Evolutionary conservation across 331 rosid species (phyloP).

Genomic region (Malus hybrid): DNA sequence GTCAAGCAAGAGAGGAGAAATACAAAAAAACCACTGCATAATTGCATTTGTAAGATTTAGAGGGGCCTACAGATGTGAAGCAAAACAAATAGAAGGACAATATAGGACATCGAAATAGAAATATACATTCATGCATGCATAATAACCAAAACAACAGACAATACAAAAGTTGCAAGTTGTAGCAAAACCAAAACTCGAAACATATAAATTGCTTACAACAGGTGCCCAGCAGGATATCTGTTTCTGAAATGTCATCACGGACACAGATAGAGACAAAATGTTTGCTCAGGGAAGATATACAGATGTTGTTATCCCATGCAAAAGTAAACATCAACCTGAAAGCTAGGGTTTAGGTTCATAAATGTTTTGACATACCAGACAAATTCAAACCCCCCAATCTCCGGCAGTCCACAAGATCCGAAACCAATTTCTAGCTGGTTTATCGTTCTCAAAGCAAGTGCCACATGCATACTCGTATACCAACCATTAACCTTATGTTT

Average conservation of each 20-base stretch:
- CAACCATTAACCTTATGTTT: neutral
- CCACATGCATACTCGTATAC: too few relatives aligned
- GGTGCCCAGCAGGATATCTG: neutral
- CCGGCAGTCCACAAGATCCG: slow-evolving; percentile 15
- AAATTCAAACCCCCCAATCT: slow-evolving; percentile 1
- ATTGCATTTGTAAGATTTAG: neutral
- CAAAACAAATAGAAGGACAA: slow-evolving; percentile 8
- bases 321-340: slow-evolving; percentile 16
- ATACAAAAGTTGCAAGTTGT: slow-evolving; percentile 1
- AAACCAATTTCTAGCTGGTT: neutral
- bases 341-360: neutral
- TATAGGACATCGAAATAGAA: neutral
- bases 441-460: neutral
- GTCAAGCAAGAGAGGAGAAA: neutral
- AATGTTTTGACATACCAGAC: neutral
- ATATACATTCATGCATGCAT: neutral
- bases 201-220: neutral
- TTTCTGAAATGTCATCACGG: slow-evolving; percentile 5
- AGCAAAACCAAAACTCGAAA: neutral
- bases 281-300: neutral
- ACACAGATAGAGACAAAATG: slow-evolving; percentile 6
- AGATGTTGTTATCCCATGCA: slow-evolving; percentile 10
- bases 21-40: neutral
- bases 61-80: neutral
- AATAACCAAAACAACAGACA: neutral